Percentiles rank a stretch among this genome's conserved stretches.
Evolutionary conservation across 306 rosid genomes (phyloP).

Genomic region (Acacia confusa): DNA sequence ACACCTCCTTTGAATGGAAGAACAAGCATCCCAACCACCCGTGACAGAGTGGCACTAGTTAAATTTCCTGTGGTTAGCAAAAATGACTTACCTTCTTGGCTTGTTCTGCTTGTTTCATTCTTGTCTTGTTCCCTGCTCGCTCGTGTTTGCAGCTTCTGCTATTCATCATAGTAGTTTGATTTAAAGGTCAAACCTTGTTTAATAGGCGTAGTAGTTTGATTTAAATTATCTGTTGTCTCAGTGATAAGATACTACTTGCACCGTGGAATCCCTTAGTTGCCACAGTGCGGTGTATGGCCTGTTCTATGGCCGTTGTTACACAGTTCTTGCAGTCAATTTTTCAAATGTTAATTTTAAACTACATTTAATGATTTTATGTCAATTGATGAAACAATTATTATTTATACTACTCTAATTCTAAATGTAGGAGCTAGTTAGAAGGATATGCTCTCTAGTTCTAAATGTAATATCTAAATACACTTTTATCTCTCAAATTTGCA

Average conservation of each 20-base stretch:
- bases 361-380: not conserved
- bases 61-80: conserved; percentile 21
- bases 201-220: conserved; percentile 50
- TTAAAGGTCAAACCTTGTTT: conserved; percentile 32
- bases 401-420: not conserved
- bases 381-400: not conserved
- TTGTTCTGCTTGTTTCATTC: conserved; percentile 23
- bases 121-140: conserved; percentile 32
- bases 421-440: no score
- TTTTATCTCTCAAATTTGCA: no score
- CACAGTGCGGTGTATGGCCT: conserved; percentile 36
- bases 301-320: conserved; percentile 20
- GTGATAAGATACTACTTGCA: conserved; percentile 35
- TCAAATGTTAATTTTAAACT: conserved; percentile 3
- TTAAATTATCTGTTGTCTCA: conserved; percentile 37
- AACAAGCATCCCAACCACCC: conserved; percentile 13
- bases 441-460: no score
- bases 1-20: conserved; percentile 33
- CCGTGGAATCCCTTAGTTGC: conserved; percentile 45
- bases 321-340: conserved; percentile 34
- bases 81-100: conserved; percentile 19
- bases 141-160: conserved; percentile 29
- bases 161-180: conserved; percentile 33
- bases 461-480: no score
- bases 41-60: conserved; percentile 1